phyloP scores from a whole-genome alignment of 495 filamentous ascomycete species.

The Aspergillus ostianus region DNA sequence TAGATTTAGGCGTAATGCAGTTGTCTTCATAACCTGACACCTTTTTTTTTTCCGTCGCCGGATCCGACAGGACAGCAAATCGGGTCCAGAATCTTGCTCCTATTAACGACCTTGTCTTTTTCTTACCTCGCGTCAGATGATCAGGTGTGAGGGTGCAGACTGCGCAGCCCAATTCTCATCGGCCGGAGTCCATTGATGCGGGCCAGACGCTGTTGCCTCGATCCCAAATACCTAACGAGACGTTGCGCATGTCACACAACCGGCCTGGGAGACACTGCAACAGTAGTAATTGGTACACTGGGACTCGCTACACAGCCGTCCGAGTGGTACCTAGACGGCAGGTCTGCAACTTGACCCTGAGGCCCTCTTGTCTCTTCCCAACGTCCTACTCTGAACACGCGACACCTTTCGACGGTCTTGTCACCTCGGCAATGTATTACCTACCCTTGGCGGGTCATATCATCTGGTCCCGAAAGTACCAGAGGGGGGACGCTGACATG shows the following conservation, averaged over 20 bases:
- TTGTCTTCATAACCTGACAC: constrained; percentile 3
- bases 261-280: constrained; percentile 21
- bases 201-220: neutral
- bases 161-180: neutral
- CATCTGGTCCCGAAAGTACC: neutral
- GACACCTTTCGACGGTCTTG: neutral
- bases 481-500: neutral
- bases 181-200: neutral
- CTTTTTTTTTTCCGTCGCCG: neutral
- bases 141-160: neutral
- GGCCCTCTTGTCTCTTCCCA: neutral
- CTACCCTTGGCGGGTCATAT: neutral
- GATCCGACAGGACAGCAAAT: neutral
- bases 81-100: neutral
- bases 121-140: neutral
- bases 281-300: constrained; percentile 14
- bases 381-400: neutral
- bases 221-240: constrained; percentile 2
- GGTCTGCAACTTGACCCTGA: neutral
- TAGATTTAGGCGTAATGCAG: constrained; percentile 23
- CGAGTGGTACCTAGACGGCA: neutral
- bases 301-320: neutral
- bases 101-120: neutral
- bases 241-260: constrained; percentile 12
- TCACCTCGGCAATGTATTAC: neutral